phyloP scores from a whole-genome alignment of 495 filamentous ascomycete species.

The Penicillium steckii region DNA sequence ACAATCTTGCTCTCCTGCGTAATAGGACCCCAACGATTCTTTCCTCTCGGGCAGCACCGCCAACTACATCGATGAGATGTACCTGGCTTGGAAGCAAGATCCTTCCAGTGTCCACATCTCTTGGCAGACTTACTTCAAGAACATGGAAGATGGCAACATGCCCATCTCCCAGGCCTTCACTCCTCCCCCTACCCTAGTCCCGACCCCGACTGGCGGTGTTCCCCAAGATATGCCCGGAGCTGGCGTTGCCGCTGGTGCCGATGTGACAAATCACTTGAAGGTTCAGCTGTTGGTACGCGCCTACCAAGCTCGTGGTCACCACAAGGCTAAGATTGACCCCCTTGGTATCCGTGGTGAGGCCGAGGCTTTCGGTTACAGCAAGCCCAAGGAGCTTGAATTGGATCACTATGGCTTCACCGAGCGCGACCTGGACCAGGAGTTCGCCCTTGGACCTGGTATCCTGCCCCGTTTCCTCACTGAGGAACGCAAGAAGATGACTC shows the following conservation, averaged over 20 bases:
- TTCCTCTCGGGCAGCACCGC: conserved; percentile 93
- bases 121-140: conserved; percentile 99
- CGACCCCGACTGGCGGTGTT: conserved; percentile 74
- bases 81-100: conserved; percentile 92
- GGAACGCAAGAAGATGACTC: conserved; percentile 88
- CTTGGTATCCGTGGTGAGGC: conserved; percentile 87
- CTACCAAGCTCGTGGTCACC: conserved; percentile 96
- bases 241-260: conserved; percentile 68
- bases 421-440: conserved; percentile 91
- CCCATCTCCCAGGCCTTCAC: conserved; percentile 95
- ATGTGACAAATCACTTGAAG: conserved; percentile 96
- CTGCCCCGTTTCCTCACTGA: conserved; percentile 89
- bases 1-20: conserved; percentile 12
- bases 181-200: conserved; percentile 87
- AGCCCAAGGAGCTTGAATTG: conserved; percentile 88
- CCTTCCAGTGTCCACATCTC: conserved; percentile 93
- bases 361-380: conserved; percentile 81
- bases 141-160: conserved; percentile 98
- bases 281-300: conserved; percentile 95
- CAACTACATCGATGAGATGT: conserved; percentile 99
- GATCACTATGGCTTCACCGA: conserved; percentile 94
- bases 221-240: conserved; percentile 69
- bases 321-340: conserved; percentile 96
- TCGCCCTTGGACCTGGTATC: conserved; percentile 90
- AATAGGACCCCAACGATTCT: conserved; percentile 82